Evolutionary conservation across 169 alveolate genomes (phyloP).

Genomic region (Miamiensis avidus): DNA sequence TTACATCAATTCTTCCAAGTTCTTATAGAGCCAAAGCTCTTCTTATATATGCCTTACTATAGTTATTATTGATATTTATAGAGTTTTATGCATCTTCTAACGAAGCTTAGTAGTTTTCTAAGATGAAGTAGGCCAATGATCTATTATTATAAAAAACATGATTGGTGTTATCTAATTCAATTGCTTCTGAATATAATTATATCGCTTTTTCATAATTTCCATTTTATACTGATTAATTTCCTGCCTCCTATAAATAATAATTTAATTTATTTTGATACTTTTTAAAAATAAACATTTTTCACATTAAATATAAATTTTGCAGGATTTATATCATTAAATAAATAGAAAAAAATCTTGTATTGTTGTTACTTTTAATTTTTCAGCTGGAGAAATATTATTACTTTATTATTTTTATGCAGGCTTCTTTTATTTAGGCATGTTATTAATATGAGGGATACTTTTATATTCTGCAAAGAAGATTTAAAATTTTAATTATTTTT

Average conservation of each 20-base stretch:
- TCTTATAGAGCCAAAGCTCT: constrained; percentile 36
- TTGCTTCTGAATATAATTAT: constrained; percentile 57
- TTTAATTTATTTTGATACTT: no score
- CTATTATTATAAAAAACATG: constrained; percentile 53
- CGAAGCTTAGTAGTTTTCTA: constrained; percentile 47
- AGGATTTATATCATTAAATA: no score
- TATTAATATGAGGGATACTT: no score
- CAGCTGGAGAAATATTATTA: no score
- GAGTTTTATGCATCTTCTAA: constrained; percentile 35
- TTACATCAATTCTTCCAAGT: constrained; percentile 39
- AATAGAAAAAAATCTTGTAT: no score
- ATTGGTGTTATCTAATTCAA: constrained; percentile 48
- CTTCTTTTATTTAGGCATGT: no score
- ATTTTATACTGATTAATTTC: constrained; percentile 57
- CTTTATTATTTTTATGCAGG: no score
- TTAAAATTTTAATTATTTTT: no score
- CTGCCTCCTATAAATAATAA: constrained; percentile 54
- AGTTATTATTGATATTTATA: constrained; percentile 43
- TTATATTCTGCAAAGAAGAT: no score
- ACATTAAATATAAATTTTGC: no score
- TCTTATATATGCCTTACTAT: constrained; percentile 30
- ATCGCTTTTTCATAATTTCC: constrained; percentile 63
- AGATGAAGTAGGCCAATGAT: constrained; percentile 45
- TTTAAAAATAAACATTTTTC: no score
- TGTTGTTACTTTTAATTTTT: no score